phyloP scores from a whole-genome alignment of 305 asterid genomes.

The Solanum hybrid region DNA sequence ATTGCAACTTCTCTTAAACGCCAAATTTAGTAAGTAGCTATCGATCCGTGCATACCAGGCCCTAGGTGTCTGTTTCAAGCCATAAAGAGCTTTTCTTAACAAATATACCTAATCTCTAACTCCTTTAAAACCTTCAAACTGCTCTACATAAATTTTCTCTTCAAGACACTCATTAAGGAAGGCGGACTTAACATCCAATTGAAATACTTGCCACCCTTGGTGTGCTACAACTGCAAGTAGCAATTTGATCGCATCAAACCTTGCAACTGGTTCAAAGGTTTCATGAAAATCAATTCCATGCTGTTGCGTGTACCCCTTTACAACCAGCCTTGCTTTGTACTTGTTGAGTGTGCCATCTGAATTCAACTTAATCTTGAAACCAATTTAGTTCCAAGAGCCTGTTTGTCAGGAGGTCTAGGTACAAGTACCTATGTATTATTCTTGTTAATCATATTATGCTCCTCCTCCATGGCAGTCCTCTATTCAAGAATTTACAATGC shows the following conservation, averaged over 20 bases:
- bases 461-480: background rate
- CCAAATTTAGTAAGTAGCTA: background rate
- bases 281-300: too few species aligned
- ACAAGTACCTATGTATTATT: background rate
- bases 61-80: background rate
- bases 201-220: background rate
- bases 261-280: background rate
- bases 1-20: background rate
- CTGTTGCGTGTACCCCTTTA: background rate
- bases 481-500: background rate
- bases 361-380: background rate
- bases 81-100: background rate
- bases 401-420: background rate
- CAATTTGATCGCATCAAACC: background rate
- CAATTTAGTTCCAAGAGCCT: background rate
- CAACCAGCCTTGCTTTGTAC: background rate
- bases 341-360: background rate
- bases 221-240: background rate
- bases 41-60: background rate
- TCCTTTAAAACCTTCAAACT: too few species aligned
- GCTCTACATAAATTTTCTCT: background rate
- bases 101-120: background rate
- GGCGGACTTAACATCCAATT: background rate
- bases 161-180: background rate
- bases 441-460: too few species aligned